Percentiles rank a stretch among this genome's conserved stretches.
phyloP scores from a whole-genome alignment of 495 filamentous ascomycete genomes.

The Mytilinidion resinicola region DNA sequence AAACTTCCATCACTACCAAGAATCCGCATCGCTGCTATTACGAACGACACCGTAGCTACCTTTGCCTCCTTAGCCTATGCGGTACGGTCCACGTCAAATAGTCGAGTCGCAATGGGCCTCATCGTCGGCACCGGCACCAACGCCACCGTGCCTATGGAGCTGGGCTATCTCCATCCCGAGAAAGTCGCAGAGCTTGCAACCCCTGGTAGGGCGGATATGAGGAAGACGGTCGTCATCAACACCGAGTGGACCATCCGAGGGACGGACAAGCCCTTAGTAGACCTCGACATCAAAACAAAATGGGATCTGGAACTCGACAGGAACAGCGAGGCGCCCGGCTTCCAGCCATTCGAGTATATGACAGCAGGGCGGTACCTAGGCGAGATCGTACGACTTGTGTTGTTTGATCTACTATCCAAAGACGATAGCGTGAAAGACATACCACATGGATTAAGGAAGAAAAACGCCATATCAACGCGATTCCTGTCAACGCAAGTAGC shows the following conservation, averaged over 20 bases:
- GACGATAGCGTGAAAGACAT: constrained; percentile 40
- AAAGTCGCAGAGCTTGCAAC: constrained; percentile 14
- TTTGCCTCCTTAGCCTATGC: constrained; percentile 68
- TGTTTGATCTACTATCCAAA: constrained; percentile 58
- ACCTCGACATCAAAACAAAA: constrained; percentile 57
- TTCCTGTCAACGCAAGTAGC: constrained; percentile 63
- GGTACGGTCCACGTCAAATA: constrained; percentile 56
- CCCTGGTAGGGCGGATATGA: constrained; percentile 33
- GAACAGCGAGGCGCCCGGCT: constrained; percentile 64
- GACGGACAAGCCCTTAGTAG: constrained; percentile 56
- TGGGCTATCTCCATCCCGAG: constrained; percentile 52
- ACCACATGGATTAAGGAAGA: constrained; percentile 53
- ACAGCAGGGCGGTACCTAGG: constrained; percentile 77
- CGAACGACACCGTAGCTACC: constrained; percentile 77
- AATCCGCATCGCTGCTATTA: constrained; percentile 67
- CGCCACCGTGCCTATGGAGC: constrained; percentile 67
- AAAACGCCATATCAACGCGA: constrained; percentile 64
- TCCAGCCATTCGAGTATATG: constrained; percentile 87
- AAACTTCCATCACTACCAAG: constrained; percentile 49
- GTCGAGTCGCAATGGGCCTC: constrained; percentile 68
- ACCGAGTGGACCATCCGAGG: constrained; percentile 84
- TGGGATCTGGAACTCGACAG: constrained; percentile 66
- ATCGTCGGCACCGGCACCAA: constrained; percentile 83
- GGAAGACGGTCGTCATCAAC: constrained; percentile 63
- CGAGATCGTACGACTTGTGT: constrained; percentile 68